Base-by-base conservation (phyloP, 2,329 filamentous ascomycete species). In the Penicillium paneum region DNA sequence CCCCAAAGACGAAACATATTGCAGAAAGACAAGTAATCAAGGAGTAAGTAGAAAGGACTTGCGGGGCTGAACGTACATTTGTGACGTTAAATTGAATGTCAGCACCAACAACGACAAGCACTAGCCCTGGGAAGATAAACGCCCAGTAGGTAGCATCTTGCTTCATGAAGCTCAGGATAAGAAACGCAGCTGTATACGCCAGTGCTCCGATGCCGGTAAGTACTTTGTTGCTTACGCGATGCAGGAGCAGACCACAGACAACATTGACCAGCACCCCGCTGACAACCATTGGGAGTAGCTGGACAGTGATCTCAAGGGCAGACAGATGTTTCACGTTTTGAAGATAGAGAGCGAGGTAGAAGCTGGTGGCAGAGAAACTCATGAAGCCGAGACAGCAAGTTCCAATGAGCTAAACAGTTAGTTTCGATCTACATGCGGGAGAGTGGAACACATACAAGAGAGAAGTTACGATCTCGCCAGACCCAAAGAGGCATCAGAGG, bases 31-130 rank as follows among this genome's bases (percentile, higher is more conserved):
- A 34, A 44, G 42, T 13, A 44, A 44, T 28, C 8, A 28, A 28
- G 5, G 24, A 26, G 6, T 26, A 28, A 8, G 8, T 19, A 32
- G 34, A 17, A 21, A 34, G 26, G 19, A 15, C 6, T 15, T 6
- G n/a, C 1, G 2, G 17, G 12, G 40, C 0, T n/a, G 17, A 24
- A 71, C 80, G 62, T 67, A 85, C 81, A 62, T 89, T 89, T 3
- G 83, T 81, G 21, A 89, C 85, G 56, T 88, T 87, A 68, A 88
- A 89, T 54, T 88, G 82, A 32, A 89, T 81, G 64, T 89, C 87
- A 0, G 85, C 85, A 1, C 86, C 86, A 4, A 87, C 74, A 1
- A 88, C 85, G 21, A 81, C 79, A 26, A 89, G 69, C 15, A 84
- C 70, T 36, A 88, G 70, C 0, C 79, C 79, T 0, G 85, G 84